A percentile compares a stretch with the other conserved stretches of the same genome.
phyloP scores from a whole-genome alignment of 2,329 filamentous ascomycete species.

The Calycina marina region DNA sequence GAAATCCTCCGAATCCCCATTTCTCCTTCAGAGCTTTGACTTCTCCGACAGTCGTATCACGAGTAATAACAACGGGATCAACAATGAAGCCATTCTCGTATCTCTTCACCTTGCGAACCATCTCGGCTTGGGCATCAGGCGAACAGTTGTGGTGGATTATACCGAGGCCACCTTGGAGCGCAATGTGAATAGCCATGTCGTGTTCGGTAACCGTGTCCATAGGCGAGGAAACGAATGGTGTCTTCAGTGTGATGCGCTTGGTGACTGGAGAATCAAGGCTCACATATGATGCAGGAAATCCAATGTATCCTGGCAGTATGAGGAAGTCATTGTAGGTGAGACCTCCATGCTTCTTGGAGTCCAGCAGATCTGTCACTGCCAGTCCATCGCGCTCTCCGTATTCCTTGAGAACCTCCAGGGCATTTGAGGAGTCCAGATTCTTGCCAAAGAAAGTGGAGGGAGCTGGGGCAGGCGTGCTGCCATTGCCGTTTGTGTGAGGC shows the following conservation, averaged over 20 bases:
- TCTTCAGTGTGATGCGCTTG: constrained; percentile 91
- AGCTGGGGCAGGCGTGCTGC: constrained; percentile 24
- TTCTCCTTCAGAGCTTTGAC: constrained; percentile 88
- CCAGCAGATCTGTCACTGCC: constrained; percentile 70
- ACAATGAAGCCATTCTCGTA: constrained; percentile 99
- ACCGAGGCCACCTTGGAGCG: constrained; percentile 72
- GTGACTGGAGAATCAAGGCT: constrained; percentile 82
- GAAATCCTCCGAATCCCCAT: constrained; percentile 97
- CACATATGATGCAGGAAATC: constrained; percentile 86
- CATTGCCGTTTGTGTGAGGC: constrained; percentile 56
- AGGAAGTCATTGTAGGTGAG: constrained; percentile 99
- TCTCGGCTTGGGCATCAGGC: constrained; percentile 91
- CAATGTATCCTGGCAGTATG: constrained; percentile 91
- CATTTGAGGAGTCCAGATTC: constrained; percentile 58
- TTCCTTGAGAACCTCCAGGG: constrained; percentile 67
- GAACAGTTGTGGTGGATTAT: constrained; percentile 99
- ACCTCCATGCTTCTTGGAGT: constrained; percentile 83
- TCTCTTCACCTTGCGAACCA: constrained; percentile 98
- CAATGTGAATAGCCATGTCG: constrained; percentile 98
- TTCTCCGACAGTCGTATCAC: constrained; percentile 77
- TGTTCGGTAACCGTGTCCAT: constrained; percentile 99
- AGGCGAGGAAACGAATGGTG: constrained; percentile 89
- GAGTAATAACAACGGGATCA: constrained; percentile 84
- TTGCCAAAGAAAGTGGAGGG: constrained; percentile 32
- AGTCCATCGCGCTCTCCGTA: constrained; percentile 77